Evolutionary conservation across 1,284 basidiomycete species (phyloP).

Genomic region (Ceratobasidium sp.): DNA sequence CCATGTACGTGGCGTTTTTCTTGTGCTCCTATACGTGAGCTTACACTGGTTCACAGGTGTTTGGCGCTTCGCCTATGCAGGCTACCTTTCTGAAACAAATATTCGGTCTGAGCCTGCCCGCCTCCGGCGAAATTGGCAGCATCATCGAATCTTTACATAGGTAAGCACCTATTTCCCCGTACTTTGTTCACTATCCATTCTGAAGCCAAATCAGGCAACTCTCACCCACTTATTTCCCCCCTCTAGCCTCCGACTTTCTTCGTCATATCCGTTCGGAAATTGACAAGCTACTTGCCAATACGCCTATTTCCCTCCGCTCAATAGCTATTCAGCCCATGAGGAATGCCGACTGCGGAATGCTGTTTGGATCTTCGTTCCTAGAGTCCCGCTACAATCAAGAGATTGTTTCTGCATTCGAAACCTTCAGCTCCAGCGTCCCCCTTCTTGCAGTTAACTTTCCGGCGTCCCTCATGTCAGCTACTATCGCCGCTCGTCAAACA

Average conservation of each 20-base stretch:
- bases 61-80: slow-evolving; percentile 36
- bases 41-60: slow-evolving; percentile 13
- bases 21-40: not conserved
- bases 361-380: slow-evolving; percentile 50
- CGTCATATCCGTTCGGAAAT: slow-evolving; percentile 10
- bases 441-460: slow-evolving; percentile 52
- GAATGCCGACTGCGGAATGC: slow-evolving; percentile 40
- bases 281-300: not conserved
- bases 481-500: slow-evolving; percentile 46
- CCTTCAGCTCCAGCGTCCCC: slow-evolving; percentile 54
- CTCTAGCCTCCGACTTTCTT: slow-evolving; percentile 3
- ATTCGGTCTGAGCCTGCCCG: slow-evolving; percentile 19
- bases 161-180: not conserved
- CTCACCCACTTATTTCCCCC: slow-evolving; percentile 13
- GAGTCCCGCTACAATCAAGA: slow-evolving; percentile 16
- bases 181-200: not conserved
- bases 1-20: not conserved
- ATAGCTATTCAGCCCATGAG: slow-evolving; percentile 14
- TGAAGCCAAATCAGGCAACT: slow-evolving; percentile 7
- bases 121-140: slow-evolving; percentile 4
- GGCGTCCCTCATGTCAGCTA: slow-evolving; percentile 43
- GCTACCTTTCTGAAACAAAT: slow-evolving; percentile 19
- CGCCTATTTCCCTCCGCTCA: slow-evolving; percentile 3
- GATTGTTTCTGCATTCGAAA: slow-evolving; percentile 49
- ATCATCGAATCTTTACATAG: slow-evolving; percentile 25